A percentile compares a stretch with the other conserved stretches of the same genome.
Conservation (phyloP, 2,329 filamentous ascomycete genomes). For the Periconia digitata region DNA sequence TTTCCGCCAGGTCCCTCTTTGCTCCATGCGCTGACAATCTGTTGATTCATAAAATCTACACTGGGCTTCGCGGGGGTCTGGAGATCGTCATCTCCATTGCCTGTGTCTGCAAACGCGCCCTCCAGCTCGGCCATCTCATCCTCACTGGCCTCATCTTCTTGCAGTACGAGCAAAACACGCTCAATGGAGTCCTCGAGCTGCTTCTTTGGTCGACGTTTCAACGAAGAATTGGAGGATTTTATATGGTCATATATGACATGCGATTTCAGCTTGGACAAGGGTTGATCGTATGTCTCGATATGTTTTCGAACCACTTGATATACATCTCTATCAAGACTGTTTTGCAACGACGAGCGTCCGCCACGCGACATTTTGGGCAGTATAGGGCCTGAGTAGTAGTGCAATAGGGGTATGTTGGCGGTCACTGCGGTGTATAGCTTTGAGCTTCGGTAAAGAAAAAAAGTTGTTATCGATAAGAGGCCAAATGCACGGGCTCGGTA, state of each 20-base stretch:
- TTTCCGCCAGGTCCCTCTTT: constrained; percentile 3
- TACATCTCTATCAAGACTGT: constrained; percentile 55
- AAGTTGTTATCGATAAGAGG: too few species aligned
- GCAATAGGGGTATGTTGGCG: too few species aligned
- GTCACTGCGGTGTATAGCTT: too few species aligned
- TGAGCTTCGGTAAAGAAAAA: too few species aligned
- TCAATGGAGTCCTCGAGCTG: constrained; percentile 84
- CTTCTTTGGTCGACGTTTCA: constrained; percentile 80
- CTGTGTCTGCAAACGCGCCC: constrained; percentile 34
- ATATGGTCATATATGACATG: constrained; percentile 74
- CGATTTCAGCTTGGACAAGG: constrained; percentile 56
- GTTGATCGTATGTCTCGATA: constrained; percentile 62
- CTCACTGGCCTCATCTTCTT: constrained; percentile 61
- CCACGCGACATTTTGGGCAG: constrained; percentile 29
- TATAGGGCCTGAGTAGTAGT: too few species aligned
- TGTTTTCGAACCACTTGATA: constrained; percentile 80
- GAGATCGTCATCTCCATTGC: constrained; percentile 12
- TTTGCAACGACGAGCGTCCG: constrained; percentile 35
- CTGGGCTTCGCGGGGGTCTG: constrained; percentile 11
- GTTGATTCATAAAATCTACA: constrained; percentile 66
- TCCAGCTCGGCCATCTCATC: constrained; percentile 54
- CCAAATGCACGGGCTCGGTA: too few species aligned
- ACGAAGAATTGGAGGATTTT: constrained; percentile 80
- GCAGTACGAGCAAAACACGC: constrained; percentile 72
- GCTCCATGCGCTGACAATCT: constrained; percentile 62